Base-by-base conservation (phyloP, 371 early-diverging fungal genomes). In the Apophysomyces trapeziformis region DNA sequence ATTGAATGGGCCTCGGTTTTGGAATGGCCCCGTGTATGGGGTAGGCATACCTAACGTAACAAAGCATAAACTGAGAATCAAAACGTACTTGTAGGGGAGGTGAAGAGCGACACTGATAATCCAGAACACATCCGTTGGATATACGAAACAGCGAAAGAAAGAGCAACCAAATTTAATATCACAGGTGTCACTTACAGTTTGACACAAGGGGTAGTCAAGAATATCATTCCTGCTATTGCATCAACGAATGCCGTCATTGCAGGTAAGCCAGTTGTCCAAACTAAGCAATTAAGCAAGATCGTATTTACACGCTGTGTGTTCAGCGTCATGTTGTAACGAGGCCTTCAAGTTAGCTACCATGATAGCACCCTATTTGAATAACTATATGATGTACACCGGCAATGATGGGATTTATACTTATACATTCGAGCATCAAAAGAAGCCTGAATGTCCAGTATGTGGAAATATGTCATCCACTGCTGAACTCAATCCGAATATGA, bases 211-310 rank as follows among this genome's bases (percentile, higher is more conserved):
- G 98, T 98, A 14, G 99, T 99, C 6, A 87, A 87, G 57, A 97
- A 96, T 75, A 99, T 99, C 65, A 99, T 99, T 67, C 99, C 99
- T 1, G 99, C 99, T 11, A 98, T 99, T 68, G 99, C 99, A 32
- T 99, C 99, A 0, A 99, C 99, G 5, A 99, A 99, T 68, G 99
- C 99, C 14, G 91, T 99, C 43, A 90, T 99, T 58, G 97, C 99
- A 36, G 99, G 99, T 14, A 69, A 18, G 32, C 7, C 6, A 26
- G 14, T 57, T 21, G 7, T 21, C 11, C 16, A 21, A 57, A 5
- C 57, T n/a, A 41, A 13, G 8, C 13, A 11, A 2, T 41, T 41
- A 8, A 13, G 13, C 41, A 8, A 41, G 5, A 8, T 1, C 5
- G 13, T 13, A 41, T 41, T 26, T 5, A 41, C 41, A 41, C 41